A percentile compares a stretch with the other conserved stretches of the same genome.
phyloP scores from a whole-genome alignment of 2,329 filamentous ascomycete species.

The Trichoderma sp. region DNA sequence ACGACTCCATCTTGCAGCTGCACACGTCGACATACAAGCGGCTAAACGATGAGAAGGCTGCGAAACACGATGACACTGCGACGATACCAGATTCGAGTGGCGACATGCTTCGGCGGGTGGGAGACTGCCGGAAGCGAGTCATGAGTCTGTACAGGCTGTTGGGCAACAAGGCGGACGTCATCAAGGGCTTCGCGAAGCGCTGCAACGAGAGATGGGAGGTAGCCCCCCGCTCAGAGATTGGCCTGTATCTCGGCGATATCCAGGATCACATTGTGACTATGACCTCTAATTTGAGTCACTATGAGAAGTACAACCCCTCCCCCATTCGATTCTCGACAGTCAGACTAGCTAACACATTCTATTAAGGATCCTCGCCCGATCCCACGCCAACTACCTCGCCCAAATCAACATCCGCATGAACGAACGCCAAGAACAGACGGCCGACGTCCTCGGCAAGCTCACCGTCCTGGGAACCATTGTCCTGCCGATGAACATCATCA shows the following conservation, averaged over 20 bases:
- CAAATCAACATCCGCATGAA: slow-evolving; percentile 99
- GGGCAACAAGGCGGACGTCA: slow-evolving; percentile 97
- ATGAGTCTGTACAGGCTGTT: slow-evolving; percentile 92
- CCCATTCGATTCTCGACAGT: neutral
- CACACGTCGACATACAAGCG: slow-evolving; percentile 62
- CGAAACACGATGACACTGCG: slow-evolving; percentile 51
- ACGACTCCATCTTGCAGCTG: slow-evolving; percentile 83
- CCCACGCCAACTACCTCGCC: slow-evolving; percentile 96
- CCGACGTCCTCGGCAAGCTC: slow-evolving; percentile 90
- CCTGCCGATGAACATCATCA: slow-evolving; percentile 98
- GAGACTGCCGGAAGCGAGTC: slow-evolving; percentile 93
- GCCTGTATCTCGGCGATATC: slow-evolving; percentile 96
- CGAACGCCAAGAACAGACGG: slow-evolving; percentile 92
- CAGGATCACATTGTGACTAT: slow-evolving; percentile 99
- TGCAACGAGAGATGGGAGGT: slow-evolving; percentile 99
- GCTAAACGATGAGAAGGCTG: slow-evolving; percentile 46
- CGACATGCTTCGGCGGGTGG: slow-evolving; percentile 90
- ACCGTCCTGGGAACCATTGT: slow-evolving; percentile 97
- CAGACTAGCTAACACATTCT: neutral
- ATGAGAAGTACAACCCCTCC: slow-evolving; percentile 73
- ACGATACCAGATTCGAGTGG: slow-evolving; percentile 55
- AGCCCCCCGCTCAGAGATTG: slow-evolving; percentile 91
- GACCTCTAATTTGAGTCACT: slow-evolving; percentile 93
- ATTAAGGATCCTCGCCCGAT: slow-evolving; percentile 78
- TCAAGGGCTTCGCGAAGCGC: slow-evolving; percentile 97